Evolutionary conservation across 73 alveolate species (phyloP).

Genomic region (Breviolum minutum): DNA sequence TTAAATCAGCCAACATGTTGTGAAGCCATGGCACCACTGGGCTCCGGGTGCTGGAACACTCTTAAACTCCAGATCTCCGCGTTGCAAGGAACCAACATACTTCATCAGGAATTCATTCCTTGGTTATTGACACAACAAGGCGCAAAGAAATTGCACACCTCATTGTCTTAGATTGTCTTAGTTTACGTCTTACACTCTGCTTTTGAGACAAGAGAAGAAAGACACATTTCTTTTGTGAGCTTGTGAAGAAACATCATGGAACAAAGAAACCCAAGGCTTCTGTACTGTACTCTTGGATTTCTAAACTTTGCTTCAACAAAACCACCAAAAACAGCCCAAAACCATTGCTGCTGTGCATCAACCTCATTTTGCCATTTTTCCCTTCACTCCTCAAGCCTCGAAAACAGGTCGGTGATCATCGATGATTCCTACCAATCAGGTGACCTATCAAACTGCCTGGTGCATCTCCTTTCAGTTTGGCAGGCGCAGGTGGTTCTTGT

Average conservation of each 20-base stretch:
- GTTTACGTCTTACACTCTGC: not conserved
- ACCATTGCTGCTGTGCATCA: not conserved
- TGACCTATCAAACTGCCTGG: not conserved
- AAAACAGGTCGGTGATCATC: not conserved
- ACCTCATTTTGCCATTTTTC: not conserved
- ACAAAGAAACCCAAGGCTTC: too few relatives aligned
- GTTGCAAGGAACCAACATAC: not conserved
- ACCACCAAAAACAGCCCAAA: not conserved
- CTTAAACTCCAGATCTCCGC: not conserved
- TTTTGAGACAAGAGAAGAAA: not conserved
- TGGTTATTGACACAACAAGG: not conserved
- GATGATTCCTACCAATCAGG: not conserved
- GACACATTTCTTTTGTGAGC: too few relatives aligned
- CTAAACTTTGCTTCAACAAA: too few relatives aligned
- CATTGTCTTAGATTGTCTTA: not conserved
- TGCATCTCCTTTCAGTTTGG: not conserved
- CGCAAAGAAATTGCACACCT: not conserved
- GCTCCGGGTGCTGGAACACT: not conserved
- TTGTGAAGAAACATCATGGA: too few relatives aligned
- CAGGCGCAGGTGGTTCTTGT: not conserved
- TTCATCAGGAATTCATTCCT: not conserved
- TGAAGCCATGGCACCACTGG: too few relatives aligned
- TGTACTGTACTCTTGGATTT: too few relatives aligned
- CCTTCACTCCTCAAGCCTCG: not conserved
- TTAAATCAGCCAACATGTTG: too few relatives aligned